These are phyloP conservation scores for Naganishia sp. DNA, from an alignment of 1,284 basidiomycete species.

Conservation along the genomic window DNA sequence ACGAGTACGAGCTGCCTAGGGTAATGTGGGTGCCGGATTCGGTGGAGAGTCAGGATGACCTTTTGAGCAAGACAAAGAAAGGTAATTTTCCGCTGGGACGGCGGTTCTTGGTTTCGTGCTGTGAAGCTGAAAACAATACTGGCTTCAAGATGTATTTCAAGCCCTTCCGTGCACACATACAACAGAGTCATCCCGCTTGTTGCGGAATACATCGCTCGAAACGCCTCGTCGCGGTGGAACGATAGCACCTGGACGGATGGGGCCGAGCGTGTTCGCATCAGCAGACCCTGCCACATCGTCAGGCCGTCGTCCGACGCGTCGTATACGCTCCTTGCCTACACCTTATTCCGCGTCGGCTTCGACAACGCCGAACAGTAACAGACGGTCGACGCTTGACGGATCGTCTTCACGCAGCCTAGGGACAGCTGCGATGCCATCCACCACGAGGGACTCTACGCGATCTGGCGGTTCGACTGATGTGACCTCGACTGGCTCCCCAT, in stretches of 20 bases:
- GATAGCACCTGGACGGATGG: too few relatives aligned
- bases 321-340: constrained; percentile 18
- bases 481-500: not conserved
- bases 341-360: constrained; percentile 15
- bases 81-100: not conserved
- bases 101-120: too few relatives aligned
- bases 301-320: constrained; percentile 12
- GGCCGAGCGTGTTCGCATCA: not conserved
- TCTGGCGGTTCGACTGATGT: not conserved
- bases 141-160: not conserved
- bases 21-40: constrained; percentile 27
- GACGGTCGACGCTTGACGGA: constrained; percentile 12
- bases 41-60: constrained; percentile 13
- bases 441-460: not conserved
- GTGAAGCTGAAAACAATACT: too few relatives aligned
- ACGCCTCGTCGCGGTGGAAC: not conserved
- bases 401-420: not conserved
- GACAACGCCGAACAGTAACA: constrained; percentile 12
- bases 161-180: constrained; percentile 18
- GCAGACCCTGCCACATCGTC: constrained; percentile 2
- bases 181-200: constrained; percentile 11
- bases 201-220: constrained; percentile 6
- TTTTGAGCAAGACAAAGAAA: constrained; percentile 1
- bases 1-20: constrained; percentile 22
- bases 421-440: not conserved